Percentiles rank a stretch among this genome's conserved stretches.
Evolutionary conservation across 306 rosid species (phyloP).

Genomic region (Abrus precatorius): DNA sequence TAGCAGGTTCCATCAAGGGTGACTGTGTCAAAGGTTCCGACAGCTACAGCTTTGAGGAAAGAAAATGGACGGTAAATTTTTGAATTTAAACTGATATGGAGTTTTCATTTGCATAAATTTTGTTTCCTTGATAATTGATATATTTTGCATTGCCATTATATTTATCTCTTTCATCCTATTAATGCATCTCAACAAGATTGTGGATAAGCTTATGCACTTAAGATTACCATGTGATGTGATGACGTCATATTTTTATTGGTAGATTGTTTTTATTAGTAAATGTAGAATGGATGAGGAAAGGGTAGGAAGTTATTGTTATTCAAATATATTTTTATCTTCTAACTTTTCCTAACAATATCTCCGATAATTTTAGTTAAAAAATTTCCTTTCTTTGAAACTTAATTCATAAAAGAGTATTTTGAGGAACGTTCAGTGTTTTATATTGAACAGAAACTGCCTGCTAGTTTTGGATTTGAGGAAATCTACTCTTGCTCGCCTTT

Average conservation of each 20-base stretch:
- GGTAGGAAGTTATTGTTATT: neutral
- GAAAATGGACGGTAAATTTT: constrained; percentile 77
- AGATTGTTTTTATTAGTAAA: neutral
- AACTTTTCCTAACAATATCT: constrained; percentile 28
- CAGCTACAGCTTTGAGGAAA: constrained; percentile 59
- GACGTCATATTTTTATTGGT: constrained; percentile 25
- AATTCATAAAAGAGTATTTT: neutral
- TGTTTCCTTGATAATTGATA: neutral
- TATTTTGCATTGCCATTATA: constrained; percentile 6
- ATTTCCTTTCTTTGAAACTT: constrained; percentile 21
- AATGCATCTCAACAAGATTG: constrained; percentile 29
- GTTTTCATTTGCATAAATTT: constrained; percentile 33
- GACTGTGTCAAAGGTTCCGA: constrained; percentile 62
- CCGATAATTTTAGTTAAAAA: constrained; percentile 3
- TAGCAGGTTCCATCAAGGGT: constrained; percentile 68
- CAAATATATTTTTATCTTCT: constrained; percentile 2
- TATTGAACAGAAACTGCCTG: constrained; percentile 4
- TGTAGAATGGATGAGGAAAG: constrained; percentile 34
- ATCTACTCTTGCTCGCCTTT: neutral
- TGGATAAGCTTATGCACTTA: constrained; percentile 1
- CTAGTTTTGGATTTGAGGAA: constrained; percentile 19
- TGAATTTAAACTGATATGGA: constrained; percentile 21
- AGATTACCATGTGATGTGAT: constrained; percentile 21
- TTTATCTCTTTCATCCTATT: constrained; percentile 25
- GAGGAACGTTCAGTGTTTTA: neutral